These are phyloP conservation scores for Anthoceros angustus DNA, from an alignment of 225 moss, liverwort and hornwort species.

Conservation along the genomic window DNA sequence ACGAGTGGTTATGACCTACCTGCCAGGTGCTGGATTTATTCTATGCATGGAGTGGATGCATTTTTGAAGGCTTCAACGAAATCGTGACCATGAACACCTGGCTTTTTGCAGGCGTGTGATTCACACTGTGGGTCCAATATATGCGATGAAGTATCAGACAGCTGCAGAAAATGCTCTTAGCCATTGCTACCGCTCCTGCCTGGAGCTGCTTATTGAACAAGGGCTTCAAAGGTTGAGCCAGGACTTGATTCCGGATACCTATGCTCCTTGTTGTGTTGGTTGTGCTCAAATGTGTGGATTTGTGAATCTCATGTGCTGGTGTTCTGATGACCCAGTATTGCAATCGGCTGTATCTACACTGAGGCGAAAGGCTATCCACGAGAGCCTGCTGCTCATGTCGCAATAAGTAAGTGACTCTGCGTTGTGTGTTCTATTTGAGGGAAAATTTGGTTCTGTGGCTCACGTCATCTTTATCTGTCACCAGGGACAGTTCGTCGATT, in stretches of 20 bases:
- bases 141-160: slow-evolving; percentile 83
- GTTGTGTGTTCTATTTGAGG: not conserved
- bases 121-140: slow-evolving; percentile 97
- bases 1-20: slow-evolving; percentile 93
- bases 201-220: slow-evolving; percentile 90
- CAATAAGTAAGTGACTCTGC: slow-evolving; percentile 19
- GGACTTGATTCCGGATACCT: not conserved
- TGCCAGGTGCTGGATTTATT: slow-evolving; percentile 43
- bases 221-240: slow-evolving; percentile 56
- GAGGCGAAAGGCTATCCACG: slow-evolving; percentile 94
- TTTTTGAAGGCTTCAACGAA: not conserved
- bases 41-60: not conserved
- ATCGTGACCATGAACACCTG: too few relatives aligned
- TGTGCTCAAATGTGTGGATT: not conserved
- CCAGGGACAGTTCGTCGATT: slow-evolving; percentile 92
- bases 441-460: slow-evolving; percentile 2
- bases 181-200: slow-evolving; percentile 97
- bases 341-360: slow-evolving; percentile 83
- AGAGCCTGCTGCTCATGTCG: slow-evolving; percentile 94
- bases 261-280: not conserved
- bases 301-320: not conserved
- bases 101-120: slow-evolving; percentile 65
- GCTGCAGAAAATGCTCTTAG: slow-evolving; percentile 97
- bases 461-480: not conserved
- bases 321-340: slow-evolving; percentile 46